Evolutionary conservation across 106 monocot species (phyloP).

Genomic region (Hemerocallis citrina): DNA sequence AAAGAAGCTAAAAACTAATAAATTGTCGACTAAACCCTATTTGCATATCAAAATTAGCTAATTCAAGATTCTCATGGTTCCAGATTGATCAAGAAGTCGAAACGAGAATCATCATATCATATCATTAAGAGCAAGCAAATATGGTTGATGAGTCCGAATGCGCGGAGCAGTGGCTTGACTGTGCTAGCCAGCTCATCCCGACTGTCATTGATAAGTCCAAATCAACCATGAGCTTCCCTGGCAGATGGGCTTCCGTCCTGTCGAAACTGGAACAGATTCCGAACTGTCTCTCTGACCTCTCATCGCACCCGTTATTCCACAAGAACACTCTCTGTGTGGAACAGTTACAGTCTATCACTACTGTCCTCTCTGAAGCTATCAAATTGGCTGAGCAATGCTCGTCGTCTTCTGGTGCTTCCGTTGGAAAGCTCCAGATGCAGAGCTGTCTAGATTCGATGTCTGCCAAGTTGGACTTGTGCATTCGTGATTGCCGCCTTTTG

Average conservation of each 20-base stretch:
- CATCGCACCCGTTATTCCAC: constrained; percentile 46
- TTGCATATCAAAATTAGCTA: too few relatives aligned
- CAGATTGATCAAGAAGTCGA: too few relatives aligned
- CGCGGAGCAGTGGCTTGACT: constrained; percentile 24
- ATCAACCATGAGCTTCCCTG: constrained; percentile 14
- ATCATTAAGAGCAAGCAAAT: background rate
- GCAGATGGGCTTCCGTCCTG: constrained; percentile 28
- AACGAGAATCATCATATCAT: background rate
- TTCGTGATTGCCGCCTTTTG: constrained; percentile 31
- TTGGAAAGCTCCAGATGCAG: constrained; percentile 34
- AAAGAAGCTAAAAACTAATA: too few relatives aligned
- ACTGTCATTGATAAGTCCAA: constrained; percentile 8
- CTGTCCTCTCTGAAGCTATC: constrained; percentile 23
- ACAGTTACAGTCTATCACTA: constrained; percentile 25
- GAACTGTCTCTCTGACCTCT: constrained; percentile 40
- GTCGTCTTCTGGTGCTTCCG: background rate
- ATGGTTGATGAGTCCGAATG: constrained; percentile 2
- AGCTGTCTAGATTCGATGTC: constrained; percentile 32
- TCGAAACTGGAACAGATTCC: constrained; percentile 42
- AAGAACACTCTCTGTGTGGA: constrained; percentile 40
- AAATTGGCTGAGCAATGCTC: constrained; percentile 12
- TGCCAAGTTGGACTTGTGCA: constrained; percentile 27
- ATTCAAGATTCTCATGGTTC: too few relatives aligned
- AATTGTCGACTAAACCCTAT: too few relatives aligned
- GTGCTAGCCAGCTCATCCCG: constrained; percentile 22